Conservation (phyloP, 1,139 yeast genomes). For the Lodderomyces elongisporus region DNA sequence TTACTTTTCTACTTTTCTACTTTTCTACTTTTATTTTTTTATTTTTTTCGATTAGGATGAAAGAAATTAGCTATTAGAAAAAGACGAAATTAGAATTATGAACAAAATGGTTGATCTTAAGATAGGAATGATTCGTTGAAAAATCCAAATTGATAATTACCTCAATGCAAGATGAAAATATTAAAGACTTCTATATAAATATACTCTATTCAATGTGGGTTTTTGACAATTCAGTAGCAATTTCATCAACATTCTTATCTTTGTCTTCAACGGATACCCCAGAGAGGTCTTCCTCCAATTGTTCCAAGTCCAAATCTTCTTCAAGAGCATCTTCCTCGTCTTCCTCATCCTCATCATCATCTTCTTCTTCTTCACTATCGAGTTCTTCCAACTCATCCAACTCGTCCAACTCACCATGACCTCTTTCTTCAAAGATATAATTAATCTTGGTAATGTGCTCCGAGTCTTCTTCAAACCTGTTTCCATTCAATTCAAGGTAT, state of each 20-base stretch:
- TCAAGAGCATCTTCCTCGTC: constrained; percentile 42
- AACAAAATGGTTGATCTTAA: too few species aligned
- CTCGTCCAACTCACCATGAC: constrained; percentile 80
- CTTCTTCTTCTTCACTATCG: constrained; percentile 78
- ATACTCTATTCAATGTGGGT: constrained; percentile 38
- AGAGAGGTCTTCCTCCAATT: constrained; percentile 57
- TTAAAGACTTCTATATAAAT: too few species aligned
- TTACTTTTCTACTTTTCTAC: too few species aligned
- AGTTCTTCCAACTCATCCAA: constrained; percentile 91
- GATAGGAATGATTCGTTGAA: too few species aligned
- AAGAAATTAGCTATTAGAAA: too few species aligned
- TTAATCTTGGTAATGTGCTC: constrained; percentile 30
- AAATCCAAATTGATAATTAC: too few species aligned
- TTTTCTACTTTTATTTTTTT: too few species aligned
- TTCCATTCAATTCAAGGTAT: constrained; percentile 82
- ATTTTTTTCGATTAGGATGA: too few species aligned
- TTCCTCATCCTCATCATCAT: constrained; percentile 61
- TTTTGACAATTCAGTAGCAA: constrained; percentile 56
- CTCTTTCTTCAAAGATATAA: constrained; percentile 65
- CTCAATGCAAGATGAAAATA: too few species aligned
- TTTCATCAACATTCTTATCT: constrained; percentile 45
- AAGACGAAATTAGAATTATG: too few species aligned
- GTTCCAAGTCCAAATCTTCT: constrained; percentile 49
- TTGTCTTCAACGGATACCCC: constrained; percentile 24
- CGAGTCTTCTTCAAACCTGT: constrained; percentile 57